A percentile compares a stretch with the other conserved stretches of the same genome.
Conservation (phyloP, 176 grass and related monocot genomes). For the Cocos nucifera region DNA sequence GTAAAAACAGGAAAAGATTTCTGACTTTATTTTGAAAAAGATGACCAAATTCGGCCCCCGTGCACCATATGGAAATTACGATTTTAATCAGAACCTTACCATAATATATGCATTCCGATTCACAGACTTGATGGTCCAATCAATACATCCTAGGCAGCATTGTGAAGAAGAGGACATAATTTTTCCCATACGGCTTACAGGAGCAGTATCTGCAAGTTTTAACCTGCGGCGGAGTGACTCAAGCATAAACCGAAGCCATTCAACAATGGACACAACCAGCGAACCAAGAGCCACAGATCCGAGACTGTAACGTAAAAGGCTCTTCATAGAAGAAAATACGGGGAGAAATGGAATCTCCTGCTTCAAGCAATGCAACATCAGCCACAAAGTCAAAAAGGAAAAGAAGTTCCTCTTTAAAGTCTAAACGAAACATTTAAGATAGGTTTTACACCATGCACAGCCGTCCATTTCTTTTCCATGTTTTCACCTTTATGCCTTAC, state of each 20-base stretch:
- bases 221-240: conserved; percentile 81
- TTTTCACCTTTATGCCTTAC: no score
- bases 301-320: conserved; percentile 69
- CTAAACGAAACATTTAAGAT: no score
- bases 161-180: conserved; percentile 64
- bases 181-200: conserved; percentile 63
- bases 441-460: no score
- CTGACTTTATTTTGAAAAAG: no score
- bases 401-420: background rate
- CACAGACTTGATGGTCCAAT: conserved; percentile 82
- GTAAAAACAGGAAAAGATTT: no score
- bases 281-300: conserved; percentile 90
- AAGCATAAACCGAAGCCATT: conserved; percentile 93
- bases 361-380: conserved; percentile 38
- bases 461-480: no score
- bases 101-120: conserved; percentile 98
- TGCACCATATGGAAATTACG: no score
- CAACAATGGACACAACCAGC: conserved; percentile 69
- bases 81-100: conserved; percentile 27
- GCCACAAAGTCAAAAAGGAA: conserved; percentile 2
- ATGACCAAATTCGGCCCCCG: no score
- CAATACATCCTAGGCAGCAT: conserved; percentile 75
- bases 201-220: conserved; percentile 53
- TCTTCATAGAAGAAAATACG: conserved; percentile 73
- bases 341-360: conserved; percentile 85